Evolutionary conservation across 306 rosid species (phyloP), one percentile per base, ranked within the genome.

Genomic region (Rosa persica): DNA sequence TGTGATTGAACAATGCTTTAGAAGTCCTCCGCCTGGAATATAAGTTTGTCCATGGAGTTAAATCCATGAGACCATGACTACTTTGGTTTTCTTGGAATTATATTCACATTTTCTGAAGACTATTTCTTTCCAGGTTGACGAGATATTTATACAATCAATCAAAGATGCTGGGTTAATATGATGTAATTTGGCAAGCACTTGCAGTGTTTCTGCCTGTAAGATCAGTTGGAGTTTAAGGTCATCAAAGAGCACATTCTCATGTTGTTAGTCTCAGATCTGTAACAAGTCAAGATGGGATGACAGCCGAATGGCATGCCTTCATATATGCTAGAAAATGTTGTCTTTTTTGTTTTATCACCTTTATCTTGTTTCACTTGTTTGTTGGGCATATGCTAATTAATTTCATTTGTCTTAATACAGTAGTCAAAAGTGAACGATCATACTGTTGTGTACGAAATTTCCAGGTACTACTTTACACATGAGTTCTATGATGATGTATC

Each of bases 241-340:
- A 95, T 81, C 92, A 92, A 22, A 55, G 61, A 55, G 20, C 36
- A 30, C 98, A 19, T 81, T 93, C 98, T 76, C 97, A 95, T 85
- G 98, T 93, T 54, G 98, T 95, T 73, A 91, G 96, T 62, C 93
- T 95, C 17, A 85, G 98, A 85, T 97, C 99, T 72, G 98, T 95
- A 64, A 95, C 99, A 8, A 93, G 98, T 86, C 93, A 95, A 81
- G 98, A 95, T 83, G 98, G 97, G 85, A 95, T 92, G 98, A 92
- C 98, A 4, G 97, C 98, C 57, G 98, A 88, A 76, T 95, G 98
- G 98, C 91, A 89, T 78, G 86, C 65, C 75, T 78, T 66, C 47
- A 76, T 5, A 30, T 67, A n/a, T 77, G 43, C 55, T 46, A 27
- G 27, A 44, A 40, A 42, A 80, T 57, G 16, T 71, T 16, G 20